phyloP scores from a whole-genome alignment of 208 protist species.

The Trypanosoma platydactyli region DNA sequence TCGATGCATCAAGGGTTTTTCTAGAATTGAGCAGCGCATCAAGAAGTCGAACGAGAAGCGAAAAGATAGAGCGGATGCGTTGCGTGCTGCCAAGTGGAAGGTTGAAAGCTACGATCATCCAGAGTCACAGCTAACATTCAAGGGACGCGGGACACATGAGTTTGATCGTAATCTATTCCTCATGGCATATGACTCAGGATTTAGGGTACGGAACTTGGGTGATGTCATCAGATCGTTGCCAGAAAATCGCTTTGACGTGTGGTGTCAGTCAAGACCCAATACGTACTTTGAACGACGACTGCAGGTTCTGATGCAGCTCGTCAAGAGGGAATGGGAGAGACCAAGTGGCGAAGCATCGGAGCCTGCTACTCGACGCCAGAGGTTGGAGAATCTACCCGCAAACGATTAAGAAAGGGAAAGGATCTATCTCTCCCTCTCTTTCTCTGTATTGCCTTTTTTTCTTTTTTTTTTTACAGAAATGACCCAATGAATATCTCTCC shows the following conservation, averaged over 20 bases:
- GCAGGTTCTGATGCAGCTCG: slow-evolving; percentile 49
- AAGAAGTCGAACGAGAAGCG: slow-evolving; percentile 42
- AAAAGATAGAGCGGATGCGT: slow-evolving; percentile 39
- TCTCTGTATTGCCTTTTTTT: slow-evolving; percentile 14
- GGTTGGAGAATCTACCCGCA: slow-evolving; percentile 2
- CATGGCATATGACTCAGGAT: slow-evolving; percentile 66
- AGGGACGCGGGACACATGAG: slow-evolving; percentile 26
- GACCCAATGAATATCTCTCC: not conserved
- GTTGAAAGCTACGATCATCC: slow-evolving; percentile 72
- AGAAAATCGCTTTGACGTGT: slow-evolving; percentile 83
- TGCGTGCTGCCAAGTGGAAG: slow-evolving; percentile 80
- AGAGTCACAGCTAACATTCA: slow-evolving; percentile 64
- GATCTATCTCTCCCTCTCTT: too few species aligned
- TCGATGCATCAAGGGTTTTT: slow-evolving; percentile 73
- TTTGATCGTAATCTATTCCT: slow-evolving; percentile 81
- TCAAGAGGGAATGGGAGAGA: slow-evolving; percentile 78
- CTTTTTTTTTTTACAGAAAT: slow-evolving; percentile 8
- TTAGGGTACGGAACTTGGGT: slow-evolving; percentile 39
- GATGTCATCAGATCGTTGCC: slow-evolving; percentile 48
- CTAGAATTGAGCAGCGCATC: slow-evolving; percentile 56
- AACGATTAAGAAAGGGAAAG: slow-evolving; percentile 14
- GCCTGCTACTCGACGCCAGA: slow-evolving; percentile 10
- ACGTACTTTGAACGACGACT: slow-evolving; percentile 63
- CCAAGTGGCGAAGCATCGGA: slow-evolving; percentile 23
- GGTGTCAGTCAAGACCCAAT: slow-evolving; percentile 66